A percentile compares a stretch with the other conserved stretches of the same genome.
Evolutionary conservation across 768 basidiomycete genomes (phyloP).

Genomic region (Pisolithus marmoratus): DNA sequence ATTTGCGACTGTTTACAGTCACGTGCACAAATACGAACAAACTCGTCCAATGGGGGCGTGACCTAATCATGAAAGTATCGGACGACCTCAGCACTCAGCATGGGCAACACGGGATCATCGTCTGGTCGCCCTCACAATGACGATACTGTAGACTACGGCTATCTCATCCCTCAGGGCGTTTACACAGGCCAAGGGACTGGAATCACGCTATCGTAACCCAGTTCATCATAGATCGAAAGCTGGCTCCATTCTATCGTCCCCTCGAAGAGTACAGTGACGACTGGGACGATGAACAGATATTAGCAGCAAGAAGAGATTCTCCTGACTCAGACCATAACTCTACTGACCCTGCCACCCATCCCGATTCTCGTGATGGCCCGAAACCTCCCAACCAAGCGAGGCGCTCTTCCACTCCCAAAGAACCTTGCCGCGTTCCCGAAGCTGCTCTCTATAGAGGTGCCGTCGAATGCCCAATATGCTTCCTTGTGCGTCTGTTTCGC

Average conservation of each 20-base stretch:
- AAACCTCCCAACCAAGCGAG: conserved; percentile 36
- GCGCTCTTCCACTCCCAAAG: conserved; percentile 55
- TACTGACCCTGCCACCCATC: conserved; percentile 29
- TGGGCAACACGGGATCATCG: conserved; percentile 82
- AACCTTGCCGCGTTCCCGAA: conserved; percentile 60
- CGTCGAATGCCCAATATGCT: conserved; percentile 96
- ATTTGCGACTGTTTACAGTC: not conserved
- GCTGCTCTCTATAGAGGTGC: conserved; percentile 80
- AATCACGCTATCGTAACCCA: conserved; percentile 82
- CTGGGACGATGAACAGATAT: conserved; percentile 86
- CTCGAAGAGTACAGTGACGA: conserved; percentile 87
- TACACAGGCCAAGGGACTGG: conserved; percentile 88
- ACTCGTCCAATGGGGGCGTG: not conserved
- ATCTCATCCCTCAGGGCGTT: conserved; percentile 76
- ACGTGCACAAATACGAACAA: not conserved
- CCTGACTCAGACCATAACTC: conserved; percentile 47
- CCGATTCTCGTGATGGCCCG: conserved; percentile 22
- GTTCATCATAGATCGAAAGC: conserved; percentile 79
- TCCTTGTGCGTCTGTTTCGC: conserved; percentile 62
- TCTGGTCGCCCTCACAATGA: conserved; percentile 72
- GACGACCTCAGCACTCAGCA: conserved; percentile 23
- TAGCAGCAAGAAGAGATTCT: conserved; percentile 70
- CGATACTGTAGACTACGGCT: conserved; percentile 79
- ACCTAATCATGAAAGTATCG: not conserved
- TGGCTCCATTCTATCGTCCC: conserved; percentile 95